These are phyloP conservation scores for Scheffersomyces stambukii DNA, from an alignment of 1,139 yeast genomes.

Conservation along the genomic window DNA sequence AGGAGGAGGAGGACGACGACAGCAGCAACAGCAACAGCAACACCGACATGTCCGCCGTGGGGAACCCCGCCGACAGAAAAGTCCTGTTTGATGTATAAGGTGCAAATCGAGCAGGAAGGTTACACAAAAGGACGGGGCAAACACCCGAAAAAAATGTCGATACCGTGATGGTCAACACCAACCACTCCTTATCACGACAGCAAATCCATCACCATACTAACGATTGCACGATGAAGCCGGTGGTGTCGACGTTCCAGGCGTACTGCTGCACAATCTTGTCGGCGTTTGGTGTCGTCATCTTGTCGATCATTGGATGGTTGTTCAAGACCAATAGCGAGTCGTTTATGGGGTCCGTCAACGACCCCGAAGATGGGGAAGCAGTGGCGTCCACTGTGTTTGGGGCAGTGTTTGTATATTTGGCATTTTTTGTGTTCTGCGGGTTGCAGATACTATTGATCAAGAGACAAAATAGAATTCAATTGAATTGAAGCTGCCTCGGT, in stretches of 20 bases:
- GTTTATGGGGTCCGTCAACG: slow-evolving; percentile 86
- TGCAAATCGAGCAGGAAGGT: background rate
- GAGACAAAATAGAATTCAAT: slow-evolving; percentile 56
- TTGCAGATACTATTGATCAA: slow-evolving; percentile 65
- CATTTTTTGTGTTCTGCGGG: slow-evolving; percentile 85
- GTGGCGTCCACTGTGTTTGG: slow-evolving; percentile 88
- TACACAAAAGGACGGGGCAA: background rate
- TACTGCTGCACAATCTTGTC: slow-evolving; percentile 94
- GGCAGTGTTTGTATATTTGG: slow-evolving; percentile 80
- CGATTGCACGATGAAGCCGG: slow-evolving; percentile 26
- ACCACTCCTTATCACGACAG: background rate
- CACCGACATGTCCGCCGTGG: slow-evolving; percentile 1
- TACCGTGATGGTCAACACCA: background rate
- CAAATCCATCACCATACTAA: slow-evolving; percentile 1
- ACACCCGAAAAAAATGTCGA: background rate
- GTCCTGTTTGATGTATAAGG: no score
- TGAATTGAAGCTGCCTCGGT: slow-evolving; percentile 9
- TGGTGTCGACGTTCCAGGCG: slow-evolving; percentile 65
- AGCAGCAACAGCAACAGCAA: slow-evolving; percentile 1
- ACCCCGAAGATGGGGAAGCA: slow-evolving; percentile 90
- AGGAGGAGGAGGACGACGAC: slow-evolving; percentile 4
- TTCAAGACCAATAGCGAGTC: slow-evolving; percentile 82
- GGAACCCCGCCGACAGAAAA: no score
- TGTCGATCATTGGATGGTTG: slow-evolving; percentile 77
- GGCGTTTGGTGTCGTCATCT: slow-evolving; percentile 84